phyloP scores from a whole-genome alignment of 1,284 basidiomycete species.

The Anthracocystis walkeri region DNA sequence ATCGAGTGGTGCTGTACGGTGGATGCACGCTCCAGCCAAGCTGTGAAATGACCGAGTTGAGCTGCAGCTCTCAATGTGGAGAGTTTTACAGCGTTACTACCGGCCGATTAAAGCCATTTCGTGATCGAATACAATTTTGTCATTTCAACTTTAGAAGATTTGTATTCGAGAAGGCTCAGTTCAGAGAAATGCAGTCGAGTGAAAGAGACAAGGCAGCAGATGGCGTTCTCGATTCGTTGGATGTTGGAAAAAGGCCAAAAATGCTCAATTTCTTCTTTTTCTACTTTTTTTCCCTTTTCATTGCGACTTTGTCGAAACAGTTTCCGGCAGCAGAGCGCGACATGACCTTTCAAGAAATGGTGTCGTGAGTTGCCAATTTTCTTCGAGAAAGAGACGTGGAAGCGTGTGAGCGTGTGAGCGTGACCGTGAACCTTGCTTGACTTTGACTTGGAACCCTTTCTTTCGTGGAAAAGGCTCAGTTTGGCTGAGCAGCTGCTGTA shows the following conservation, averaged over 20 bases:
- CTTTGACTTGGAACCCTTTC: too few relatives aligned
- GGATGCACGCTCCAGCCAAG: slow-evolving; percentile 11
- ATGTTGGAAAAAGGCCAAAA: neutral
- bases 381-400: slow-evolving; percentile 9
- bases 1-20: neutral
- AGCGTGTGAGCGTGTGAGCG: slow-evolving; percentile 7
- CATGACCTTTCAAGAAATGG: neutral
- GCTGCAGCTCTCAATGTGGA: slow-evolving; percentile 10
- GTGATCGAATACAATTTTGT: slow-evolving; percentile 10
- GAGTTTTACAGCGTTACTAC: neutral
- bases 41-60: neutral
- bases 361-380: slow-evolving; percentile 8
- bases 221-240: neutral
- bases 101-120: slow-evolving; percentile 6
- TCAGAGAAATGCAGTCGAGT: neutral
- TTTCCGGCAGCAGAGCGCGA: slow-evolving; percentile 4
- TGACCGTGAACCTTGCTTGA: neutral
- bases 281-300: neutral
- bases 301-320: neutral
- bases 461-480: neutral
- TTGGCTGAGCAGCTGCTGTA: neutral
- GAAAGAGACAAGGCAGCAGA: slow-evolving; percentile 9
- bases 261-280: neutral
- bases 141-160: neutral
- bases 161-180: slow-evolving; percentile 2